Conservation (phyloP, 2,329 filamentous ascomycete genomes). For the Calonectria pseudoreteaudii region DNA sequence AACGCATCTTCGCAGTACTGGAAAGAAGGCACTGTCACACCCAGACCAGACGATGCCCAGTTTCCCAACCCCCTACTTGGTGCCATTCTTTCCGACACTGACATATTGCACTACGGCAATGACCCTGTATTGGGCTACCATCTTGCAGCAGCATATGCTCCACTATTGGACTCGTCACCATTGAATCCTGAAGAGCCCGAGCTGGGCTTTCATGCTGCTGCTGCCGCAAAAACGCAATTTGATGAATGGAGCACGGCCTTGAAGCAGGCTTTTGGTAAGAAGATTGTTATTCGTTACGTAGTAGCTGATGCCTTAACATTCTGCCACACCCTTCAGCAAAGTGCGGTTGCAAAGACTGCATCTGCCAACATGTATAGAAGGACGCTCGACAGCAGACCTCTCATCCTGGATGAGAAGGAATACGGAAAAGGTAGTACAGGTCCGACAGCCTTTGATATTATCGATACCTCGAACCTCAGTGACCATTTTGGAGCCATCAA, state of each 20-base stretch:
- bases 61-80: constrained; percentile 61
- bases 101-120: constrained; percentile 58
- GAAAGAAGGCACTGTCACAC: constrained; percentile 48
- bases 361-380: constrained; percentile 57
- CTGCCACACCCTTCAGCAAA: constrained; percentile 61
- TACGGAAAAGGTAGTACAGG: constrained; percentile 52
- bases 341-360: constrained; percentile 44
- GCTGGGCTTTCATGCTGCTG: constrained; percentile 40
- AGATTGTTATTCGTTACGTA: constrained; percentile 58
- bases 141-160: constrained; percentile 60
- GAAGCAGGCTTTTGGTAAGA: constrained; percentile 38
- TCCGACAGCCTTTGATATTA: constrained; percentile 62
- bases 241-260: constrained; percentile 58
- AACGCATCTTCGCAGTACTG: constrained; percentile 48
- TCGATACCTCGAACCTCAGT: constrained; percentile 64
- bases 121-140: constrained; percentile 69
- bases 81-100: constrained; percentile 46
- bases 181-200: constrained; percentile 41
- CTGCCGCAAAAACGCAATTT: constrained; percentile 59
- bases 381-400: constrained; percentile 50
- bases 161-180: constrained; percentile 53
- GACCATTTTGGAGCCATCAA: constrained; percentile 55
- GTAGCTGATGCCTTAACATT: constrained; percentile 63
- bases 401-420: constrained; percentile 55
- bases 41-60: constrained; percentile 21